Percentiles rank a stretch among this genome's conserved stretches.
phyloP scores from a whole-genome alignment of 805 yeast species.

The Kuraishia molischiana region DNA sequence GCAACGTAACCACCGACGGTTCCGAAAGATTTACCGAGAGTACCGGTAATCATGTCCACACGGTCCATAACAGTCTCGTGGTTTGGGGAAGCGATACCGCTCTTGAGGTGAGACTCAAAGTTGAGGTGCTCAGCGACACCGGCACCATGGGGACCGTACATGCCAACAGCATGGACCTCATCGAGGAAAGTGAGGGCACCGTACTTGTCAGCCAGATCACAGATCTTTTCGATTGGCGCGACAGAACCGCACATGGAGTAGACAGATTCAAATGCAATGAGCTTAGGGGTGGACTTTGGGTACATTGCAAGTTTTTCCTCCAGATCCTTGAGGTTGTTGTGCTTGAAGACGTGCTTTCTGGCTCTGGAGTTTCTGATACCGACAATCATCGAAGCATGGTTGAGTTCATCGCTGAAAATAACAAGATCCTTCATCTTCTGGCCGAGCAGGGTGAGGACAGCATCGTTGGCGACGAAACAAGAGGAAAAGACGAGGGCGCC shows the following conservation, averaged over 20 bases:
- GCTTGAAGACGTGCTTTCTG: conserved; percentile 82
- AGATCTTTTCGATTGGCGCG: conserved; percentile 84
- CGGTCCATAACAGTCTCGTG: conserved; percentile 68
- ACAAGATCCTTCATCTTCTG: conserved; percentile 85
- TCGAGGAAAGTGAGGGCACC: conserved; percentile 96
- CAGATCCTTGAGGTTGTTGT: conserved; percentile 77
- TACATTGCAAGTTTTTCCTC: conserved; percentile 69
- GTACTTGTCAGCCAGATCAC: conserved; percentile 94
- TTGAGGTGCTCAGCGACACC: conserved; percentile 98
- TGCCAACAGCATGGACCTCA: conserved; percentile 98
- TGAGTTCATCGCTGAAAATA: conserved; percentile 83
- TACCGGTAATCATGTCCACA: conserved; percentile 94
- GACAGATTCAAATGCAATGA: conserved; percentile 94
- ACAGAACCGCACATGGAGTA: conserved; percentile 99
- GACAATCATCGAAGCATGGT: conserved; percentile 97
- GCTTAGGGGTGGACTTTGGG: conserved; percentile 84
- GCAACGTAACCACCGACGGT: conserved; percentile 98
- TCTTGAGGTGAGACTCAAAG: conserved; percentile 67
- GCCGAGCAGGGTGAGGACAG: conserved; percentile 84
- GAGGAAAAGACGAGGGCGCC: conserved; percentile 93
- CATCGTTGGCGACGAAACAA: conserved; percentile 96
- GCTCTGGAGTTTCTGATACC: conserved; percentile 91
- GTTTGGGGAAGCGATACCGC: conserved; percentile 50
- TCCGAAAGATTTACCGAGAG: conserved; percentile 95
- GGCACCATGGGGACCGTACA: conserved; percentile 99